Evolutionary conservation across 2,329 filamentous ascomycete species (phyloP).

Genomic region (Curvularia lunata): DNA sequence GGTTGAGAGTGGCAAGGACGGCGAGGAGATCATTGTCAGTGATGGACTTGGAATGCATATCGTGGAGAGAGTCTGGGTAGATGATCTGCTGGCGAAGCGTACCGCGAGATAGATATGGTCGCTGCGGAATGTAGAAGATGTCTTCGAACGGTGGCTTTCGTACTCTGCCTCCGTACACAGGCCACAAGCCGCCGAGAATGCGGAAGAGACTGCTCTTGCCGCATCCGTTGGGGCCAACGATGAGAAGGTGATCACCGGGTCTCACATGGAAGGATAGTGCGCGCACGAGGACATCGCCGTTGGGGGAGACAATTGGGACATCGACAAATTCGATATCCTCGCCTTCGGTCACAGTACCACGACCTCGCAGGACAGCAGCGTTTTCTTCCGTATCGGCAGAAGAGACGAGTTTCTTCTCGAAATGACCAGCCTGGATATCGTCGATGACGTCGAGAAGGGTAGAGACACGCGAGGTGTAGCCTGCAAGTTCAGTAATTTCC

Average conservation of each 20-base stretch:
- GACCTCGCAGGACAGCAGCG: slow-evolving; percentile 78
- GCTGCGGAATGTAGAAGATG: slow-evolving; percentile 98
- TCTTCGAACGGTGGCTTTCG: slow-evolving; percentile 88
- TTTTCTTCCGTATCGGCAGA: slow-evolving; percentile 83
- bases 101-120: slow-evolving; percentile 89
- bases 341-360: slow-evolving; percentile 83
- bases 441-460: slow-evolving; percentile 92
- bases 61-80: slow-evolving; percentile 86
- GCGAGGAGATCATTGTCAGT: slow-evolving; percentile 80
- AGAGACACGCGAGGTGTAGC: slow-evolving; percentile 91
- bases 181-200: slow-evolving; percentile 95
- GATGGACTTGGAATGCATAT: slow-evolving; percentile 84
- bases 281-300: slow-evolving; percentile 88
- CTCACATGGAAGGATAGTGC: slow-evolving; percentile 86
- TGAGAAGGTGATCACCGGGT: slow-evolving; percentile 87
- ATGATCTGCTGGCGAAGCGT: slow-evolving; percentile 96
- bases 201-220: slow-evolving; percentile 96
- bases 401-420: slow-evolving; percentile 95
- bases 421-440: slow-evolving; percentile 86
- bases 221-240: slow-evolving; percentile 95
- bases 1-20: slow-evolving; percentile 79
- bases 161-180: slow-evolving; percentile 93
- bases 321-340: slow-evolving; percentile 82
- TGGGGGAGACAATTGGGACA: slow-evolving; percentile 95
- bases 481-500: slow-evolving; percentile 93